Evolutionary conservation across 1,284 basidiomycete species (phyloP), one percentile per base, ranked within the genome.

Genomic region (Apiotrichum brassicae): DNA sequence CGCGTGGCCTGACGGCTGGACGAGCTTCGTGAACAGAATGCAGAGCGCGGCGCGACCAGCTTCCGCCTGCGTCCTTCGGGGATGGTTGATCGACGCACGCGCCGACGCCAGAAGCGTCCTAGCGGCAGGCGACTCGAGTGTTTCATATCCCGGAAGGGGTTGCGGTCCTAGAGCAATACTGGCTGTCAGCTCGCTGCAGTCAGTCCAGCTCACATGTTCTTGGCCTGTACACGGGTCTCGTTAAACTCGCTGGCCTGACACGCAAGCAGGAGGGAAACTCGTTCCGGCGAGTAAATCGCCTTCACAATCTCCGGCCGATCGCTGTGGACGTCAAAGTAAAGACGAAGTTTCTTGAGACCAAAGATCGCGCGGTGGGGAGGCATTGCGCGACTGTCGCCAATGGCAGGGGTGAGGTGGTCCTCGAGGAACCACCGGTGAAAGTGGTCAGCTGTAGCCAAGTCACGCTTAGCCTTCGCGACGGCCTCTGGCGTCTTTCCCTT

Each of bases 161-260:
- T 60, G 51, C 0, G 60, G 62, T 0, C 66, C 66, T 0, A 51
- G 44, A n/a, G 62, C 51, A 3, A 74, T 53, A 6, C 72, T 74
- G 46, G 8, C 26, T 9, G 47, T 51, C 20, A 42, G 40, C 26
- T 20, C 4, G 3, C 0, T 20, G 12, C 8, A 24, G 5, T 13
- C 7, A 14, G 9, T 14, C 3, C 4, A 19, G 59, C 71, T 62
- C 32, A 74, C 72, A 74, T 62, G 9, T 57, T 48, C 30, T 64
- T 51, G 4, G 72, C 63, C 26, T 60, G 49, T 5, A 33, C 28
- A 7, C 72, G 48, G 6, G 68, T 60, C 43, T 74, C 72, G 3
- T 67, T 58, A 50, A 68, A 74, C 37, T 72, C 66, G 54, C 65
- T 67, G 14, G 59, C 59, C 39, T 72, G 66, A 52, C 72, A 74